Percentiles rank a stretch among this genome's conserved stretches.
Evolutionary conservation across 768 basidiomycete genomes (phyloP).

Genomic region (Exidia glandulosa): DNA sequence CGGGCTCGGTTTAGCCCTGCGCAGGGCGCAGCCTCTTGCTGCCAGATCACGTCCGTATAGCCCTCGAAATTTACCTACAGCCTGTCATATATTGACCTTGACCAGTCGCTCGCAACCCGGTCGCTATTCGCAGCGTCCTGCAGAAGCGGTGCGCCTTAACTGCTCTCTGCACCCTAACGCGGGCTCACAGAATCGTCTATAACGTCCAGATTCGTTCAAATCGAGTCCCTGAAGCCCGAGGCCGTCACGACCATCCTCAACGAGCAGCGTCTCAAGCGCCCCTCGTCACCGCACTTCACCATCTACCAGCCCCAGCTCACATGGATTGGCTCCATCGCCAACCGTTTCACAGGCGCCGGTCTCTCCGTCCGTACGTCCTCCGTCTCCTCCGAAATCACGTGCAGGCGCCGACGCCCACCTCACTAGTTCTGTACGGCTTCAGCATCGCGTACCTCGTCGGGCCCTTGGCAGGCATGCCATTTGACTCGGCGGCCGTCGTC

Average conservation of each 20-base stretch:
- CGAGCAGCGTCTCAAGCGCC: slow-evolving; percentile 77
- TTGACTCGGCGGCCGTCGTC: slow-evolving; percentile 70
- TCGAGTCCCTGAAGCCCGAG: slow-evolving; percentile 51
- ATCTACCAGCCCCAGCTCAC: slow-evolving; percentile 96
- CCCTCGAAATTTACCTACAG: not conserved
- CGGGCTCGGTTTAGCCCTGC: not conserved
- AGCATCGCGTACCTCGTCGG: slow-evolving; percentile 77
- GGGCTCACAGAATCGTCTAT: not conserved
- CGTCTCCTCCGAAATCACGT: not conserved
- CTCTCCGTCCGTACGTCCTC: slow-evolving; percentile 54
- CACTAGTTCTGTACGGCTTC: slow-evolving; percentile 84
- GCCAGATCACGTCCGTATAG: not conserved
- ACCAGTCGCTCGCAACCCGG: not conserved
- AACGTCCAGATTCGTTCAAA: slow-evolving; percentile 41
- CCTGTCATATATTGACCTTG: not conserved
- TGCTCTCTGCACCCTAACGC: not conserved
- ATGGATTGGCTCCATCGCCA: slow-evolving; percentile 75
- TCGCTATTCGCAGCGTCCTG: not conserved
- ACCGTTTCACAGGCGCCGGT: slow-evolving; percentile 76
- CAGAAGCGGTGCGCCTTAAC: not conserved
- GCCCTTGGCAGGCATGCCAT: slow-evolving; percentile 48
- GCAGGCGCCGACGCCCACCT: not conserved
- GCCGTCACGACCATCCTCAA: slow-evolving; percentile 61
- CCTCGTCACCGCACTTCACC: slow-evolving; percentile 87
- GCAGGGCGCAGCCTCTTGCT: not conserved